Evolutionary conservation across 768 basidiomycete genomes (phyloP), one percentile per base, ranked within the genome.

Genomic region (Tricholoma sp.): DNA sequence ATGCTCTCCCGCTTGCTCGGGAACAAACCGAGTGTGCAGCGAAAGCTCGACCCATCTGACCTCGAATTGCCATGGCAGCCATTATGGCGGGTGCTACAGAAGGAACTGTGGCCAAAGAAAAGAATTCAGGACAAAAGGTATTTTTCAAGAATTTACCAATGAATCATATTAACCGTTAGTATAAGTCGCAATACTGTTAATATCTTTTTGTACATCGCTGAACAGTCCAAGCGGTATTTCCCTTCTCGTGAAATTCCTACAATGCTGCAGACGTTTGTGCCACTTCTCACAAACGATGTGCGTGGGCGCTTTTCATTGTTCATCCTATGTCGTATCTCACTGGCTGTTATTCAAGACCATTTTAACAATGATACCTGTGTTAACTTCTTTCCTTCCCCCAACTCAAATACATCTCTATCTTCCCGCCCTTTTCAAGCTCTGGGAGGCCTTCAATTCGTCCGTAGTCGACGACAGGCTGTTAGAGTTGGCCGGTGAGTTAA

Each of bases 391-490:
- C 72, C 72, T 93, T 32, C 91, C 91, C 3, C 83, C 82, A 4
- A 79, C 81, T 3, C 78, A 84, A 62, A 77, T 78, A 7, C 80
- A 88, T 54, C 73, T 83, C 7, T 93, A 91, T 67, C 72, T 91
- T 43, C 88, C 90, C 9, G 65, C 82, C 0, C 66, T 92, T 12
- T 89, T 92, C 73, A 83, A 78, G 56, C 71, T 91, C 4, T 90
- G 90, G 88, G 86, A 89, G 62, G 83, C 84, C 4, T 87, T 91
- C 64, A 89, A 89, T 64, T 89, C 88, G 0, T 79, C 81, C 47
- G 71, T 84, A 14, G 71, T 91, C 51, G 89, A 93, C 60, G 90
- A 92, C 58, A 80, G 88, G 58, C 72, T 92, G 49, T 73, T 92
- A 5, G 86, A 91, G 59, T 66, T 91, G 5, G 82, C 83, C 52